Base-by-base conservation (phyloP, 257 asterid species). In the Apocynum venetum region DNA sequence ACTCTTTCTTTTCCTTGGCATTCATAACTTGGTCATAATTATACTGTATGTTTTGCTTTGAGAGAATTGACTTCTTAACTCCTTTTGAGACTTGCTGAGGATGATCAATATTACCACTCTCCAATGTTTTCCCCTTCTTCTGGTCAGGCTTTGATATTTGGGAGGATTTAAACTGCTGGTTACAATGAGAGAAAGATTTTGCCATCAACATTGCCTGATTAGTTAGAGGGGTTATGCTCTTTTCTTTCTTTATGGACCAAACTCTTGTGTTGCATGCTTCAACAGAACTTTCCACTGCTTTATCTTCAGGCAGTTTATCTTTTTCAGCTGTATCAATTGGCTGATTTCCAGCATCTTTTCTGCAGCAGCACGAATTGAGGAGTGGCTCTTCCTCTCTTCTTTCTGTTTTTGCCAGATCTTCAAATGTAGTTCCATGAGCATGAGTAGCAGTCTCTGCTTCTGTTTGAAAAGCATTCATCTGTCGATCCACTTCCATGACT, bases 401-500 rank as follows among this genome's bases (percentile, higher is more conserved):
- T 75, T 72, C 72, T 78, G 65, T 15, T 36, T 9, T 40, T 43
- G 78, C 76, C n/a, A 77, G 47, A 73, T 77, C 86, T 84, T 79
- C 77, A 74, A 74, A 40, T 31, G 76, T 72, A 44, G 84, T 80
- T 80, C 73, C 83, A 68, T 76, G 73, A 49, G 64, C 85, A 68
- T 75, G 80, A 83, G 55, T 73, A 72, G 63, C 73, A 64, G 74
- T 66, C 57, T 77, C 78, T 77, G 64, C 77, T 79, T 84, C 82
- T 67, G 80, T 69, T 76, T 44, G 85, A 64, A 77, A 60, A 76
- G 52, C 70, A 75, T 65, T 79, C 68, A 75, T 83, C 69, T 83
- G 71, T 66, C 82, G 79, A 79, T 86, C 85, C 76, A 80, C 79
- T 74, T 80, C 86, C 76, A 72, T 41, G 77, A 74, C 76, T 75